These are phyloP conservation scores for Venturia effusa DNA, from an alignment of 2,329 filamentous ascomycete species.

Conservation along the genomic window DNA sequence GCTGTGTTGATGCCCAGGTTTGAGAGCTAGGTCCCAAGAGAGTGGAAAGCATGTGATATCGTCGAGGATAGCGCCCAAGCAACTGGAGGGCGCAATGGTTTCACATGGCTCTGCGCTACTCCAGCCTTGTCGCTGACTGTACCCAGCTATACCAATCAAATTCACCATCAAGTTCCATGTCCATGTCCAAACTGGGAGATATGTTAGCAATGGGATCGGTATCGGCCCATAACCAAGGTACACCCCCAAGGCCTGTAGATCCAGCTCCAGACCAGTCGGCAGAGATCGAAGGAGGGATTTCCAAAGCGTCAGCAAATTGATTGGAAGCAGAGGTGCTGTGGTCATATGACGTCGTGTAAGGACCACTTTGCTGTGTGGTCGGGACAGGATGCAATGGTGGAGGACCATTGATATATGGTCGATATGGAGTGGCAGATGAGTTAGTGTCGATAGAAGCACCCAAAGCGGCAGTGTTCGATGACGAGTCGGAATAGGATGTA, in stretches of 20 bases:
- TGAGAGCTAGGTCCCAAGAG: neutral
- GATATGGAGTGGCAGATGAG: neutral
- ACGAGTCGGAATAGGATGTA: neutral
- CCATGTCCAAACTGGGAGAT: conserved; percentile 12
- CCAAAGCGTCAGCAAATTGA: neutral
- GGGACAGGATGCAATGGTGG: neutral
- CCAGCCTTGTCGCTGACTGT: conserved; percentile 23
- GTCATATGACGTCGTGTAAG: neutral
- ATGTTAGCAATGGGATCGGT: neutral
- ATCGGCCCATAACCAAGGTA: conserved; percentile 20
- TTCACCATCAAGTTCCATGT: conserved; percentile 23
- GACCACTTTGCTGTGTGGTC: neutral
- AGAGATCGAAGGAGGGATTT: conserved; percentile 14
- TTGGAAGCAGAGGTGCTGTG: too few relatives aligned
- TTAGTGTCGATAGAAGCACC: neutral
- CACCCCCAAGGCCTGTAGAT: conserved; percentile 13
- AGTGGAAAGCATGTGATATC: neutral
- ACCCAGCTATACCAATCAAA: conserved; percentile 30
- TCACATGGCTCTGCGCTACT: neutral
- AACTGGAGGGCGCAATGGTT: too few relatives aligned
- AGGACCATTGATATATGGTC: neutral
- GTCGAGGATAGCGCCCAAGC: neutral
- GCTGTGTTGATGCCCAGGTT: neutral
- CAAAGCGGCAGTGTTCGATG: neutral
- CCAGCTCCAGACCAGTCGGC: conserved; percentile 13